Base-by-base conservation (phyloP, 2,329 filamentous ascomycete species). In the Teratosphaeria gauchensis region DNA sequence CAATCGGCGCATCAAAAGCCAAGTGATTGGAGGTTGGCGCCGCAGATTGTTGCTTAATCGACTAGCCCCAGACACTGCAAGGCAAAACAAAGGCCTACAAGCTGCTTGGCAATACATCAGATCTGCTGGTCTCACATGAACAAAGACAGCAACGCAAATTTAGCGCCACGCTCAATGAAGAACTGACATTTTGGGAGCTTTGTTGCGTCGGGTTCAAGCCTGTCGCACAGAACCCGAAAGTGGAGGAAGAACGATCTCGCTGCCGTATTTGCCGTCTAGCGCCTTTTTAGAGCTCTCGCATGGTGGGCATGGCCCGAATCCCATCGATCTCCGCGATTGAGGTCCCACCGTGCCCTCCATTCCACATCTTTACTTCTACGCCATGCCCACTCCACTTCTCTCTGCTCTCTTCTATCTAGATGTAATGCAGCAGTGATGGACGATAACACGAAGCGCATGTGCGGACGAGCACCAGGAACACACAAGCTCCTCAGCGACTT, bases 361-460 rank as follows among this genome's bases (percentile, higher is more conserved):
- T 21, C 42, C 9, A 48, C 42, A 19, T 14, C 52, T 53, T 24
- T 53, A 21, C 52, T 31, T 19, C 28, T 53, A 12, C 32, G 32
- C 28, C 4, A 35, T 14, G 7, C 9, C 52, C 4, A 16, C 52
- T 53, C 52, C 11, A 5, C 46, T 54, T 56, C 51, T 55, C 51
- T n/a, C 54, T 55, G 46, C 53, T 33, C 32, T 55, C 42, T 28
- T 53, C 4, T 24, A 31, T 32, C 35, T 9, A 48, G 38, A 42
- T 28, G 28, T 4, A 30, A 24, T 21, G 32, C 28, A 42, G 55
- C 16, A n/a, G 24, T 28, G 24, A 68, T 68, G 66, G 62, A 64
- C 53, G 48, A 60, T 12, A 57, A 62, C 35, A 67, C 66, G 54
- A 68, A 67, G 58, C 31, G 46, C 30, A 68, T 68, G 62, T 63